Percentiles rank a stretch among this genome's conserved stretches.
phyloP scores from a whole-genome alignment of 495 filamentous ascomycete genomes.

The Aspergillus nidulans region DNA sequence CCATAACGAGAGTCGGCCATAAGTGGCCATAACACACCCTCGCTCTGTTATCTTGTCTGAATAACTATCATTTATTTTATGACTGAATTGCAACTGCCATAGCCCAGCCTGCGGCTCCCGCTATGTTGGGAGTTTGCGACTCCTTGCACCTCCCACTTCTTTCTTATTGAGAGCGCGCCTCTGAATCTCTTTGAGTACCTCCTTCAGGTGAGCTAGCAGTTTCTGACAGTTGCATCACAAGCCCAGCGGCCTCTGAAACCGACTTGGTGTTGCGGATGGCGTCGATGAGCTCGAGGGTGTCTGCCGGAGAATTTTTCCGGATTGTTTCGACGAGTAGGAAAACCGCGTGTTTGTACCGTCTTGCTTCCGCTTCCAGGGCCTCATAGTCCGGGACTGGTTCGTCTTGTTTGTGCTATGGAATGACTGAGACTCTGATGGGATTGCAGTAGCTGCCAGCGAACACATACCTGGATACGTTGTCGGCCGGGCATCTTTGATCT shows the following conservation, averaged over 20 bases:
- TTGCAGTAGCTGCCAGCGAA: not conserved
- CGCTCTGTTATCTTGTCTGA: too few relatives aligned
- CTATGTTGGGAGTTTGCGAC: too few relatives aligned
- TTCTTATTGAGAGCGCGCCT: not conserved
- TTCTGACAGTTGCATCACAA: not conserved
- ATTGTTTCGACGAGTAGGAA: slow-evolving; percentile 1
- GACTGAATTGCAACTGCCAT: too few relatives aligned
- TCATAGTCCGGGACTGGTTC: not conserved
- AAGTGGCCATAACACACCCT: too few relatives aligned
- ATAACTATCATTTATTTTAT: too few relatives aligned
- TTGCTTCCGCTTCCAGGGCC: not conserved
- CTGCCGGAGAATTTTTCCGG: not conserved
- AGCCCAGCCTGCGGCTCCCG: too few relatives aligned
- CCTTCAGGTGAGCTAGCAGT: not conserved
- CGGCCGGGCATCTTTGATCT: not conserved
- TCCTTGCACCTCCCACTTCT: too few relatives aligned
- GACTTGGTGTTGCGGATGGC: not conserved
- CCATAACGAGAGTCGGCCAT: too few relatives aligned
- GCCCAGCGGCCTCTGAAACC: not conserved
- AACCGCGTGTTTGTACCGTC: slow-evolving; percentile 1
- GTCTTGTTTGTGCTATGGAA: not conserved
- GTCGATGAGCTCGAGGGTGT: not conserved
- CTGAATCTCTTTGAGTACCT: not conserved
- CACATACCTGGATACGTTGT: not conserved
- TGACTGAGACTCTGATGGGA: not conserved